Percentiles rank a stretch among this genome's conserved stretches.
These are phyloP conservation scores for Aureobasidium sp. DNA, from an alignment of 2,329 filamentous ascomycete genomes.

Conservation along the genomic window DNA sequence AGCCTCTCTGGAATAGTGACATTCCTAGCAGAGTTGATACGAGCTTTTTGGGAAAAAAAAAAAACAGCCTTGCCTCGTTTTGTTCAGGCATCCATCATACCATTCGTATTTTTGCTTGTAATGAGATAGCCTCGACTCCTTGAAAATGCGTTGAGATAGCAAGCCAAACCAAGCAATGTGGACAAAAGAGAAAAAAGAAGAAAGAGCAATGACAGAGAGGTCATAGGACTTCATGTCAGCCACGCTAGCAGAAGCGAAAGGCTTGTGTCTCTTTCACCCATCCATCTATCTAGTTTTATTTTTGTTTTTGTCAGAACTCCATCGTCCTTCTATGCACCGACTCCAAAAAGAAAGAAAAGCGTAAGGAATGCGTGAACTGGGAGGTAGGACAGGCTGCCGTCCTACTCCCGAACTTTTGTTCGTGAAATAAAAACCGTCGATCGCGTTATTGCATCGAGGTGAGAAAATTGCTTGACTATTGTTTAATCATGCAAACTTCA, in stretches of 20 bases:
- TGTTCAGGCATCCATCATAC: background rate
- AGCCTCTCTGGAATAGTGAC: no score
- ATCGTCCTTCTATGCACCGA: conserved; percentile 7
- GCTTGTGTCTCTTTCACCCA: background rate
- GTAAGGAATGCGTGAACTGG: conserved; percentile 7
- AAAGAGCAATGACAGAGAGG: background rate
- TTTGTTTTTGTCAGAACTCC: conserved; percentile 1
- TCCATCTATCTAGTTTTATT: conserved; percentile 6
- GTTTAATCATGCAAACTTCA: conserved; percentile 9
- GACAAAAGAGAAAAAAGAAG: background rate
- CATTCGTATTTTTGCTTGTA: background rate
- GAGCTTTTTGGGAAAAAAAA: no score
- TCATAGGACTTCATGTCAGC: background rate
- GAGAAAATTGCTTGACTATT: conserved; percentile 7
- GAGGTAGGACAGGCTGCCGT: conserved; percentile 11
- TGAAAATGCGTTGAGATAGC: conserved; percentile 1
- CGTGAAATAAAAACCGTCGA: conserved; percentile 5
- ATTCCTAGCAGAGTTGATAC: no score
- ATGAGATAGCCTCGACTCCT: conserved; percentile 9
- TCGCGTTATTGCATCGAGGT: background rate
- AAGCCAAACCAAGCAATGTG: background rate
- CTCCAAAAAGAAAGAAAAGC: background rate
- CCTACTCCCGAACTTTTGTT: conserved; percentile 6
- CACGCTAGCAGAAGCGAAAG: background rate
- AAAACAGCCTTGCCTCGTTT: no score